Conservation (phyloP, 78 protist genomes). For the Polysphondylium violaceum region DNA sequence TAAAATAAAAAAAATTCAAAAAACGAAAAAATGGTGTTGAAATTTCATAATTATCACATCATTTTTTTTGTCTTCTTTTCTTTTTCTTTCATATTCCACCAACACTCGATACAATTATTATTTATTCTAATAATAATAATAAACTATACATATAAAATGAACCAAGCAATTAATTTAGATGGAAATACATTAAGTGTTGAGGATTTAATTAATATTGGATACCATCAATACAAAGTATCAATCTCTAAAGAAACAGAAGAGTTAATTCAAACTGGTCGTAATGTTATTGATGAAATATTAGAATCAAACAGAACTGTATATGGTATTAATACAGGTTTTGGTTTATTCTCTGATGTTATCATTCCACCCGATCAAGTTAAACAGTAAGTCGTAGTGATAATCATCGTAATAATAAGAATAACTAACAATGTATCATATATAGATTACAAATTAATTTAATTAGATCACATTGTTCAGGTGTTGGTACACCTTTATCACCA, state of each 20-base stretch:
- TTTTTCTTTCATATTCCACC: too few relatives aligned
- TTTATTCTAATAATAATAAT: not conserved
- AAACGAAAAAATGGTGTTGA: too few relatives aligned
- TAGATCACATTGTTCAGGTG: constrained; percentile 94
- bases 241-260: constrained; percentile 37
- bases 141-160: not conserved
- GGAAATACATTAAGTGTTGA: constrained; percentile 57
- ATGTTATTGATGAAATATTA: constrained; percentile 68
- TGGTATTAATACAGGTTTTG: constrained; percentile 89
- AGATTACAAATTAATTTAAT: constrained; percentile 93
- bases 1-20: too few relatives aligned
- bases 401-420: not conserved
- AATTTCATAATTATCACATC: too few relatives aligned
- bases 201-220: constrained; percentile 60
- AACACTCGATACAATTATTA: too few relatives aligned
- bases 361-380: constrained; percentile 69
- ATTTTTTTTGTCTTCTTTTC: too few relatives aligned
- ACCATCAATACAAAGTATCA: constrained; percentile 42
- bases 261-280: constrained; percentile 61
- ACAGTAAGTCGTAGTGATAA: not conserved
- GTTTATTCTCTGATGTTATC: constrained; percentile 77
- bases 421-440: not conserved
- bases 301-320: constrained; percentile 51
- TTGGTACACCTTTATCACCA: constrained; percentile 93
- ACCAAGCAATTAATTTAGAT: constrained; percentile 27